These are phyloP conservation scores for Jaltomata sinuosa DNA, from an alignment of 257 asterid genomes.

Conservation along the genomic window DNA sequence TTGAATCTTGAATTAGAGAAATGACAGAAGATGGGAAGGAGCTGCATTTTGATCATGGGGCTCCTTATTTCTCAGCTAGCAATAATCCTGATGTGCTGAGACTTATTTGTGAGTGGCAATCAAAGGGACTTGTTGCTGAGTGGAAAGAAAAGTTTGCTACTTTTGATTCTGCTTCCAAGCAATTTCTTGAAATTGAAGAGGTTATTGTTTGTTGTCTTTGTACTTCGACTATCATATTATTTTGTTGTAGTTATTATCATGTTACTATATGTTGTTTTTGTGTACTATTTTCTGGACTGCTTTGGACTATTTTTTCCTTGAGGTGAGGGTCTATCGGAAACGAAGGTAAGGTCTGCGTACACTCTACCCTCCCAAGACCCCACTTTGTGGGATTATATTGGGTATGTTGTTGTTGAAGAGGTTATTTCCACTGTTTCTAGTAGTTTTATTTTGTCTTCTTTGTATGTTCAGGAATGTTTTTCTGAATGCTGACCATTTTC, in stretches of 20 bases:
- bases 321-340: no score
- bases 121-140: slow-evolving; percentile 66
- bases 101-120: slow-evolving; percentile 66
- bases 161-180: slow-evolving; percentile 57
- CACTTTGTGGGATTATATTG: no score
- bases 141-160: slow-evolving; percentile 79
- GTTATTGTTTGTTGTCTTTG: slow-evolving; percentile 3
- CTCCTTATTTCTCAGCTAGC: slow-evolving; percentile 53
- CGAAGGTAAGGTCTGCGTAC: no score
- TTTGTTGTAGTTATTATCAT: no score
- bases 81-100: slow-evolving; percentile 48
- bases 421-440: neutral
- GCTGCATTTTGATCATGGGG: slow-evolving; percentile 76
- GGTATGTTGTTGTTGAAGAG: no score
- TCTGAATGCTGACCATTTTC: neutral
- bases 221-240: no score
- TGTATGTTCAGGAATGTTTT: neutral
- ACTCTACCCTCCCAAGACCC: no score
- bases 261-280: no score
- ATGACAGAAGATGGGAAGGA: slow-evolving; percentile 70
- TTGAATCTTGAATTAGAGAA: slow-evolving; percentile 32
- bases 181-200: slow-evolving; percentile 44
- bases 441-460: neutral
- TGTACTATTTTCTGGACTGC: no score
- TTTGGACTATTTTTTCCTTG: no score